A percentile compares a stretch with the other conserved stretches of the same genome.
phyloP scores from a whole-genome alignment of 108 stramenopile species.

The Cyclotella distinguenda region DNA sequence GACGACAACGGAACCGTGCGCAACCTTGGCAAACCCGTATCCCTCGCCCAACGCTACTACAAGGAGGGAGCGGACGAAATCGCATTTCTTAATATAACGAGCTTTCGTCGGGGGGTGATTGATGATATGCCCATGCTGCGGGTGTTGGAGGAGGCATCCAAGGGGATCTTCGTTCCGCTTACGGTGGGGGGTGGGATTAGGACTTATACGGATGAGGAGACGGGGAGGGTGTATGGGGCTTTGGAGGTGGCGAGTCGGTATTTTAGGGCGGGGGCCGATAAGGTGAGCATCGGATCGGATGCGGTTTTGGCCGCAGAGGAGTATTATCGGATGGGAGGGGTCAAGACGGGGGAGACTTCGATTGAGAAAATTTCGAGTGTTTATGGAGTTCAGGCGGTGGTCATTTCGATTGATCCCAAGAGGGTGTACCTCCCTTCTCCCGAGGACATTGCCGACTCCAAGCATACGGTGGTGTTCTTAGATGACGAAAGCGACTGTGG shows the following conservation, averaged over 20 bases:
- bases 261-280: constrained; percentile 99
- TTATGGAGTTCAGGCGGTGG: constrained; percentile 98
- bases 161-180: constrained; percentile 94
- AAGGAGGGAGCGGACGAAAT: constrained; percentile 97
- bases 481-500: constrained; percentile 62
- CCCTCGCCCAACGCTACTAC: constrained; percentile 89
- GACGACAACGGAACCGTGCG: constrained; percentile 89
- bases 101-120: constrained; percentile 92
- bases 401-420: constrained; percentile 97
- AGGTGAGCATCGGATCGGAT: constrained; percentile 95
- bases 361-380: constrained; percentile 89
- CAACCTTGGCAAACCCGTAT: constrained; percentile 97
- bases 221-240: constrained; percentile 81
- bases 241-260: constrained; percentile 96
- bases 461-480: constrained; percentile 68
- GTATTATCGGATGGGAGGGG: constrained; percentile 53
- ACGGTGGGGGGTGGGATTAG: constrained; percentile 99
- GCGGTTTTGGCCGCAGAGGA: constrained; percentile 92
- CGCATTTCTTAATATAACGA: constrained; percentile 96
- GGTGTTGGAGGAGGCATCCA: constrained; percentile 90
- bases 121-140: constrained; percentile 98
- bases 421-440: constrained; percentile 80
- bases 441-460: constrained; percentile 39
- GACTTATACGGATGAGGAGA: constrained; percentile 82
- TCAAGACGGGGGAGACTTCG: constrained; percentile 77